A percentile compares a stretch with the other conserved stretches of the same genome.
Conservation (phyloP, 2,329 filamentous ascomycete species). For the Pezicula radicicola region DNA sequence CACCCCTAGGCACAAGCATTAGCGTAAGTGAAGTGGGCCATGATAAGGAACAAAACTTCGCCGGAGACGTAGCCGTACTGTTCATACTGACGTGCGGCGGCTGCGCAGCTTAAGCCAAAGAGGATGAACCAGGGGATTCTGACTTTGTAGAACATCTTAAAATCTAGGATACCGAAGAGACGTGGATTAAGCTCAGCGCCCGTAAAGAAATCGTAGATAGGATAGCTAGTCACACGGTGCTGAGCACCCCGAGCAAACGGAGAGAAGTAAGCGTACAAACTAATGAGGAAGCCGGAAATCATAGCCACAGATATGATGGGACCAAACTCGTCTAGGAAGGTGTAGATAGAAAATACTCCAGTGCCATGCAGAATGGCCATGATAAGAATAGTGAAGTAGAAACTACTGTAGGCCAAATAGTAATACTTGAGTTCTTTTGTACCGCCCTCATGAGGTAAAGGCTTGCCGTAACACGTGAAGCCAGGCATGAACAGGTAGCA, state of each 20-base stretch:
- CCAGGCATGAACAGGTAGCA: conserved; percentile 87
- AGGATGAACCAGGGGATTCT: conserved; percentile 91
- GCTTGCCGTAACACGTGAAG: conserved; percentile 83
- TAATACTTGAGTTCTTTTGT: conserved; percentile 92
- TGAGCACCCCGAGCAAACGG: conserved; percentile 76
- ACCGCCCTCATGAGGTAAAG: conserved; percentile 75
- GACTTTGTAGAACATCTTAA: conserved; percentile 96
- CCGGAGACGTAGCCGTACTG: conserved; percentile 79
- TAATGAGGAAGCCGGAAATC: conserved; percentile 81
- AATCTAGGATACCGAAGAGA: conserved; percentile 80
- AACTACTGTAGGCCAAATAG: conserved; percentile 84
- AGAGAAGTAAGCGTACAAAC: conserved; percentile 81
- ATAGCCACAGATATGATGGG: conserved; percentile 92
- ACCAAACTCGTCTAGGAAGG: conserved; percentile 91
- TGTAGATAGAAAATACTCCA: conserved; percentile 85
- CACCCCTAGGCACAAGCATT: conserved; percentile 90
- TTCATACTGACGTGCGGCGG: conserved; percentile 81
- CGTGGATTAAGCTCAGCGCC: conserved; percentile 83
- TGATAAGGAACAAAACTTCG: conserved; percentile 77
- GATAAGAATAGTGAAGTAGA: conserved; percentile 79
- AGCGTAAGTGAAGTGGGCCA: conserved; percentile 90
- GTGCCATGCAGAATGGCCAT: conserved; percentile 72
- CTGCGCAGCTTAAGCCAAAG: conserved; percentile 71
- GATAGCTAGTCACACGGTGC: conserved; percentile 86
- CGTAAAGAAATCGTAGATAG: conserved; percentile 88